Evolutionary conservation across 2,329 filamentous ascomycete species (phyloP).

Genomic region (Aspergillus tamarii): DNA sequence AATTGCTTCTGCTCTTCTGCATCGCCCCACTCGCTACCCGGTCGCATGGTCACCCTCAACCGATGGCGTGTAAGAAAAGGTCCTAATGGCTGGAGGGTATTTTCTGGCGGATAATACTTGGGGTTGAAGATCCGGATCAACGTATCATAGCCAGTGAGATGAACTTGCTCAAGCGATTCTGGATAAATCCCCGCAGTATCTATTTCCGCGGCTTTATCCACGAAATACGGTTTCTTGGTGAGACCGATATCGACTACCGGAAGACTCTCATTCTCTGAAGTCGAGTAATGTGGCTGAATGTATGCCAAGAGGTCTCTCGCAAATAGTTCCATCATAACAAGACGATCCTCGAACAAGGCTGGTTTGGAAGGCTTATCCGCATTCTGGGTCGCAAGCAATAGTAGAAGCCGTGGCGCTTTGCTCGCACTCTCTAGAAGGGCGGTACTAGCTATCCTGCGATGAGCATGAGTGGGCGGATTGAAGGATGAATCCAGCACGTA

Average conservation of each 20-base stretch:
- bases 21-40: slow-evolving; percentile 45
- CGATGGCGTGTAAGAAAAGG: slow-evolving; percentile 48
- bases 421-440: slow-evolving; percentile 49
- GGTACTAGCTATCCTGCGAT: slow-evolving; percentile 58
- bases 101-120: slow-evolving; percentile 52
- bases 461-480: slow-evolving; percentile 66
- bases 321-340: slow-evolving; percentile 54
- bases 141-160: slow-evolving; percentile 54
- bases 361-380: slow-evolving; percentile 63
- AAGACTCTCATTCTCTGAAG: slow-evolving; percentile 17
- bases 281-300: slow-evolving; percentile 23
- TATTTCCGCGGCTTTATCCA: slow-evolving; percentile 52
- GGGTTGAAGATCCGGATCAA: slow-evolving; percentile 52
- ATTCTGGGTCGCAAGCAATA: slow-evolving; percentile 67
- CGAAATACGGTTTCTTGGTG: slow-evolving; percentile 53
- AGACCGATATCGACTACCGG: slow-evolving; percentile 51
- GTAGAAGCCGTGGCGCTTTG: slow-evolving; percentile 50
- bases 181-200: slow-evolving; percentile 42
- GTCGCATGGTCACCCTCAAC: slow-evolving; percentile 48
- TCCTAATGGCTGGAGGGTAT: slow-evolving; percentile 45
- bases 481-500: slow-evolving; percentile 69
- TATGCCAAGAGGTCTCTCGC: slow-evolving; percentile 46
- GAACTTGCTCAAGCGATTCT: slow-evolving; percentile 45
- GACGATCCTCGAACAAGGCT: slow-evolving; percentile 51
- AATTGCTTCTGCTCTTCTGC: slow-evolving; percentile 44